phyloP scores from a whole-genome alignment of 495 filamentous ascomycete genomes.

The Lasiosphaeria ovina region DNA sequence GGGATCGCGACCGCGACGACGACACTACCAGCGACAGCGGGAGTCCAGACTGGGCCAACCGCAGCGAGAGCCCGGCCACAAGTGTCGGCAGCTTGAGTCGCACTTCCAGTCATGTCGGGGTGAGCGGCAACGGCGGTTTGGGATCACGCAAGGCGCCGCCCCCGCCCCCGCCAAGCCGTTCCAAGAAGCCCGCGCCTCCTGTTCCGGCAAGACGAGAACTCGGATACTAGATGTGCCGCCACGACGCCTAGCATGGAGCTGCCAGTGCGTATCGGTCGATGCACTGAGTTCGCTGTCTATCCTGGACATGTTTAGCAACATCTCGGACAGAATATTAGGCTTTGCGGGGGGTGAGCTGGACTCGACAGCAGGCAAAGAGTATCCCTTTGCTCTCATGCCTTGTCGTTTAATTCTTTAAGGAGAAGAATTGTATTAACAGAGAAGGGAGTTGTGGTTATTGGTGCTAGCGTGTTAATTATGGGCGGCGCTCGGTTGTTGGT shows the following conservation, averaged over 20 bases:
- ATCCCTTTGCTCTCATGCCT: too few relatives aligned
- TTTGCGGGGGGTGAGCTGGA: too few relatives aligned
- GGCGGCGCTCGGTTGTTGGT: slow-evolving; percentile 6
- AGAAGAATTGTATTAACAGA: too few relatives aligned
- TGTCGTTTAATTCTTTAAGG: too few relatives aligned
- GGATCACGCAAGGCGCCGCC: slow-evolving; percentile 68
- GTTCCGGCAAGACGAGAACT: slow-evolving; percentile 42
- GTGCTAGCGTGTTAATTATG: background rate
- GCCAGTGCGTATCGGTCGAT: too few relatives aligned
- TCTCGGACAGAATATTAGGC: too few relatives aligned
- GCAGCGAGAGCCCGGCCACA: slow-evolving; percentile 61
- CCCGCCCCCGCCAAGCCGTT: slow-evolving; percentile 75
- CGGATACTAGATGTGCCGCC: slow-evolving; percentile 27
- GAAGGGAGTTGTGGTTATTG: too few relatives aligned
- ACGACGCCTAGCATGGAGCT: background rate
- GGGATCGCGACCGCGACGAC: slow-evolving; percentile 56
- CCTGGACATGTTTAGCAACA: too few relatives aligned
- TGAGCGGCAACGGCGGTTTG: slow-evolving; percentile 31
- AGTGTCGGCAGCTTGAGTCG: slow-evolving; percentile 60
- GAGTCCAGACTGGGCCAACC: slow-evolving; percentile 60
- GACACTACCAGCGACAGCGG: slow-evolving; percentile 56
- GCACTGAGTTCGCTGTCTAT: too few relatives aligned
- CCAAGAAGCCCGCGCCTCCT: slow-evolving; percentile 76
- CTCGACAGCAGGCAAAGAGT: too few relatives aligned
- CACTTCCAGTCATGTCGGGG: slow-evolving; percentile 51